Evolutionary conservation across 169 alveolate species (phyloP).

Genomic region (Blepharisma undulans): DNA sequence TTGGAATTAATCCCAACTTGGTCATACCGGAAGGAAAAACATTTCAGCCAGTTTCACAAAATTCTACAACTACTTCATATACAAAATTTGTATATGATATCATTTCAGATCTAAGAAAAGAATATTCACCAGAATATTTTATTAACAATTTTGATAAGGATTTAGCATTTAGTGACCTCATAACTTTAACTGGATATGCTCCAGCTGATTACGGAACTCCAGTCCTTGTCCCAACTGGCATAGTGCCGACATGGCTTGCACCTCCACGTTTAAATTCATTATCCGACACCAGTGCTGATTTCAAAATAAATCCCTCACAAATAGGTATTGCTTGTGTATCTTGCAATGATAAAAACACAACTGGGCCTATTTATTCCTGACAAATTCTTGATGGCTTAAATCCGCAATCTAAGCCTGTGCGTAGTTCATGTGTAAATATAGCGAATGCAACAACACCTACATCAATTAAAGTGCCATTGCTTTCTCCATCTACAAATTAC

Average conservation of each 20-base stretch:
- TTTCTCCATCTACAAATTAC: background rate
- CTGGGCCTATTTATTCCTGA: background rate
- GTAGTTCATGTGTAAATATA: background rate
- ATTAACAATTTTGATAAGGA: too few species aligned
- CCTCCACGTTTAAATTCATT: background rate
- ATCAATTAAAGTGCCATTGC: background rate
- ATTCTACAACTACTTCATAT: too few species aligned
- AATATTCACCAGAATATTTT: too few species aligned
- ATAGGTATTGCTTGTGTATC: background rate
- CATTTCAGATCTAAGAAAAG: too few species aligned
- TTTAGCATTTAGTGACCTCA: too few species aligned
- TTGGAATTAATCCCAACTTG: background rate
- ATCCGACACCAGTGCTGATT: background rate
- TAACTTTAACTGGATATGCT: too few species aligned
- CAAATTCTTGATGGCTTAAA: background rate
- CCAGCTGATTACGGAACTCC: too few species aligned
- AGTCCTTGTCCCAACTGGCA: too few species aligned
- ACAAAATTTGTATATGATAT: too few species aligned
- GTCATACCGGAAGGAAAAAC: too few species aligned
- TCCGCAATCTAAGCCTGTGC: background rate
- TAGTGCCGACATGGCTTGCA: background rate
- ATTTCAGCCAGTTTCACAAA: too few species aligned
- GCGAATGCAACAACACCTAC: background rate
- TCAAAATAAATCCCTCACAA: background rate
- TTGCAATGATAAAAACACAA: background rate